Evolutionary conservation across 768 basidiomycete species (phyloP), one percentile per base, ranked within the genome.

Genomic region (Suillus subaureus): DNA sequence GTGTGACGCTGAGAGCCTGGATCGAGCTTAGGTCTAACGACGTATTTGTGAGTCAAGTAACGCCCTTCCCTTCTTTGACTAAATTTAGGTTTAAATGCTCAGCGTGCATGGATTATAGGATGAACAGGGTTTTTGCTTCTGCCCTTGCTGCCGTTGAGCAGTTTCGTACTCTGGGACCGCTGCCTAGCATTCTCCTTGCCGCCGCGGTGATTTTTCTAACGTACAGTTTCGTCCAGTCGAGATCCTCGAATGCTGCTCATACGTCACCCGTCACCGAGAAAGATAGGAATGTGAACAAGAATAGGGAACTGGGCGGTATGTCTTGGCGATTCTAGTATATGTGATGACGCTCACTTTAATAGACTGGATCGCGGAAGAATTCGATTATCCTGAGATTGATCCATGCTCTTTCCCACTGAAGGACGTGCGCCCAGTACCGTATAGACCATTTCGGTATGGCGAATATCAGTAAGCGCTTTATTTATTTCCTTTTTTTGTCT

Each of bases 381-480:
- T 89, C 70, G 68, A 72, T 15, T 89, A 86, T 69, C 88, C 89
- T 1, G 61, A 73, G 11, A 77, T 89, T 39, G 77, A 79, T 11
- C 77, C 86, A 4, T 79, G 79, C 66, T 63, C 71, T 7, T 64
- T 66, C 16, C 74, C 79, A 40, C 76, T 86, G 64, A 74, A 72
- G 26, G 78, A 85, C 28, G 76, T 85, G 35, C 80, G 83, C 68
- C 87, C 87, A 11, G 81, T 89, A 7, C 85, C 88, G 18, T 91
- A 91, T 70, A 79, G 88, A 21, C 88, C 89, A 15, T 90, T 89
- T 73, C 81, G 83, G 60, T 84, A 83, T 80, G 88, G 88, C 12
- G 76, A 82, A 64, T 89, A 88, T 71, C 84, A 89, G 89, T 90
- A 64, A 68, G 87, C 79, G 43, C 3, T 65, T 26, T 26, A 23